Evolutionary conservation across 2,329 filamentous ascomycete genomes (phyloP).

Genomic region (Xenoacremonium recifei): DNA sequence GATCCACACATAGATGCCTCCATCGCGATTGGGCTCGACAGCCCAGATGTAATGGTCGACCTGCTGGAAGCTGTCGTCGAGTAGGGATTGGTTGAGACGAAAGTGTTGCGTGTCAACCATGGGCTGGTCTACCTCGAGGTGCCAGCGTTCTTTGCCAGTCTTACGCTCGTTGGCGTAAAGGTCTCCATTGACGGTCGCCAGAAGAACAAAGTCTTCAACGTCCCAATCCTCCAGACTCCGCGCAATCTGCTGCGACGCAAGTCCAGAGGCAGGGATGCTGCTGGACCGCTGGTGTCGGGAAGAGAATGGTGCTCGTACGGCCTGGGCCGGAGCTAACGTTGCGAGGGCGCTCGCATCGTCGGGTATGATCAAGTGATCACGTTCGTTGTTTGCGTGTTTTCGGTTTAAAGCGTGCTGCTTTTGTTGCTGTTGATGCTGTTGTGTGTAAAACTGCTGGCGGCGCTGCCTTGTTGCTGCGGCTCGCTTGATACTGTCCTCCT

Average conservation of each 20-base stretch:
- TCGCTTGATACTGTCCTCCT: slow-evolving; percentile 22
- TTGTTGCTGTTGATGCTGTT: slow-evolving; percentile 13
- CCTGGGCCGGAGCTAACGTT: slow-evolving; percentile 93
- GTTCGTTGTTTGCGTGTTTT: slow-evolving; percentile 30
- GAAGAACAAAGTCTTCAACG: slow-evolving; percentile 99
- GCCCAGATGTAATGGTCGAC: slow-evolving; percentile 93
- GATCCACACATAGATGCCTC: slow-evolving; percentile 82
- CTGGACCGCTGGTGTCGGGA: slow-evolving; percentile 58
- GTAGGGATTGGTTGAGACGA: slow-evolving; percentile 62
- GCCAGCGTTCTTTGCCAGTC: slow-evolving; percentile 83
- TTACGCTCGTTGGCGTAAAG: slow-evolving; percentile 88
- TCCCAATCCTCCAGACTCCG: slow-evolving; percentile 99
- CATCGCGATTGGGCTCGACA: slow-evolving; percentile 86
- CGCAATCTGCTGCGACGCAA: slow-evolving; percentile 86
- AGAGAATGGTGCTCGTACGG: slow-evolving; percentile 89
- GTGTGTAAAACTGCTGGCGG: slow-evolving; percentile 18
- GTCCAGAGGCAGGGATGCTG: slow-evolving; percentile 60
- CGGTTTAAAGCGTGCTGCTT: slow-evolving; percentile 23
- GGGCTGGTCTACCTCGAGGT: slow-evolving; percentile 76
- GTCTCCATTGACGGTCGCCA: slow-evolving; percentile 99
- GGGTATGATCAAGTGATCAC: slow-evolving; percentile 37
- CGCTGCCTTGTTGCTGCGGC: slow-evolving; percentile 24
- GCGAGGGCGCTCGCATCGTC: slow-evolving; percentile 91
- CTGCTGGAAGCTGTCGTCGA: slow-evolving; percentile 57
- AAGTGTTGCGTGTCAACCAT: slow-evolving; percentile 90